Conservation (phyloP, 305 asterid genomes). For the Solanum chacoense region DNA sequence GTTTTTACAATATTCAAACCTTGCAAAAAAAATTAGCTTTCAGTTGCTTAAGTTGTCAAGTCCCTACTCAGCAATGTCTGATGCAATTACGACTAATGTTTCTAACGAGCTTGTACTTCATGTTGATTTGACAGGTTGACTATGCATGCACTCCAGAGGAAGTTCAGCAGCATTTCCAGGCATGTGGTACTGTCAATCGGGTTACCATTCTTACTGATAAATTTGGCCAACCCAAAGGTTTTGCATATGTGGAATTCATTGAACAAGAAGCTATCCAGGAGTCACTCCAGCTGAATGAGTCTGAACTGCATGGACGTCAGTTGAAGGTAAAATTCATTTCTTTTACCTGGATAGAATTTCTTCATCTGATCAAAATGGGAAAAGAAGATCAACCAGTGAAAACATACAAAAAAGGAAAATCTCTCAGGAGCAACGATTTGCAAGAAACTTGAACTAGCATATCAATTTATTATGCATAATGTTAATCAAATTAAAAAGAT, state of each 20-base stretch:
- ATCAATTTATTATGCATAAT: background rate
- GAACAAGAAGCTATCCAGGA: constrained; percentile 73
- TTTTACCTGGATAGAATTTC: background rate
- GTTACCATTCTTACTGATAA: constrained; percentile 75
- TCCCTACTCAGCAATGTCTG: background rate
- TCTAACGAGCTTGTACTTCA: background rate
- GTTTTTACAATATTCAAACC: background rate
- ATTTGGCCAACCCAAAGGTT: constrained; percentile 81
- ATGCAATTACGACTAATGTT: background rate
- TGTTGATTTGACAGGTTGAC: constrained; percentile 45
- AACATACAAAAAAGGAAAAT: background rate
- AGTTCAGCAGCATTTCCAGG: constrained; percentile 80
- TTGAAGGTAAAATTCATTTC: constrained; percentile 38
- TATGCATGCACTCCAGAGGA: constrained; percentile 82
- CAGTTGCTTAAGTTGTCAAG: background rate
- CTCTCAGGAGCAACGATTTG: background rate
- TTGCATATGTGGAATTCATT: constrained; percentile 73
- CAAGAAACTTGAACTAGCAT: background rate
- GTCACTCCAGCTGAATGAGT: constrained; percentile 61
- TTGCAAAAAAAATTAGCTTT: background rate
- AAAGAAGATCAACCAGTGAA: background rate
- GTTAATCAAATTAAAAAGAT: background rate
- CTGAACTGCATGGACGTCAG: constrained; percentile 82
- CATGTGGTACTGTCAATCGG: constrained; percentile 80
- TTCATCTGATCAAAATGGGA: background rate